Evolutionary conservation across 768 basidiomycete genomes (phyloP).

Genomic region (Rhizopogon vulgaris): DNA sequence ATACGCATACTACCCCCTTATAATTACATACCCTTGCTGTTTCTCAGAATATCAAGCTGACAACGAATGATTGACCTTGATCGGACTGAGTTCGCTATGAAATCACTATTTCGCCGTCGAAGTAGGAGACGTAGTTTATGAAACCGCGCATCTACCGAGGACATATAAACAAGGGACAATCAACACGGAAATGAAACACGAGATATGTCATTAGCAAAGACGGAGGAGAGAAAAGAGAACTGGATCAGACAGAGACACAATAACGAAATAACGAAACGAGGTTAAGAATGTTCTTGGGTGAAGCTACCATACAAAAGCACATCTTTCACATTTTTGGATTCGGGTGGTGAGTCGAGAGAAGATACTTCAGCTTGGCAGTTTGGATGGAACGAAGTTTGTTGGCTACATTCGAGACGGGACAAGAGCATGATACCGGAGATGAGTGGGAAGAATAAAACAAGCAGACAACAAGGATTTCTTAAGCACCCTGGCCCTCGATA

Average conservation of each 20-base stretch:
- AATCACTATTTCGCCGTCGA: constrained; percentile 14
- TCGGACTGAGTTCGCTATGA: constrained; percentile 2
- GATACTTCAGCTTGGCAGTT: constrained; percentile 16
- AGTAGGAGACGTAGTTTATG: constrained; percentile 11
- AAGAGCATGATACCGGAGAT: constrained; percentile 16
- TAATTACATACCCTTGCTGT: constrained; percentile 17
- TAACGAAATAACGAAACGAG: constrained; percentile 17
- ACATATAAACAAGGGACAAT: constrained; percentile 19
- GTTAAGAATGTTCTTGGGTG: constrained; percentile 21
- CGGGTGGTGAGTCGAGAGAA: constrained; percentile 21
- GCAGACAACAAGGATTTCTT: constrained; percentile 18
- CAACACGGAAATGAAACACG: constrained; percentile 11
- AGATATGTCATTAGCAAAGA: constrained; percentile 16
- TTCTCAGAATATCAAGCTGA: not conserved
- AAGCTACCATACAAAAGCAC: constrained; percentile 28
- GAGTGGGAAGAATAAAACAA: constrained; percentile 18
- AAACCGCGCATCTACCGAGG: constrained; percentile 25
- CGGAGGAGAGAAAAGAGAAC: constrained; percentile 3
- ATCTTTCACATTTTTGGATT: constrained; percentile 25
- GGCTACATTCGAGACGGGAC: constrained; percentile 26
- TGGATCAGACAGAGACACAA: constrained; percentile 8
- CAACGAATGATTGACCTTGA: not conserved
- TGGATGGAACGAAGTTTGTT: constrained; percentile 14
- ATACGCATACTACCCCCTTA: constrained; percentile 3
- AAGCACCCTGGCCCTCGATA: constrained; percentile 42